These are phyloP conservation scores for Ogataea allantospora DNA, from an alignment of 805 yeast genomes.

Conservation along the genomic window DNA sequence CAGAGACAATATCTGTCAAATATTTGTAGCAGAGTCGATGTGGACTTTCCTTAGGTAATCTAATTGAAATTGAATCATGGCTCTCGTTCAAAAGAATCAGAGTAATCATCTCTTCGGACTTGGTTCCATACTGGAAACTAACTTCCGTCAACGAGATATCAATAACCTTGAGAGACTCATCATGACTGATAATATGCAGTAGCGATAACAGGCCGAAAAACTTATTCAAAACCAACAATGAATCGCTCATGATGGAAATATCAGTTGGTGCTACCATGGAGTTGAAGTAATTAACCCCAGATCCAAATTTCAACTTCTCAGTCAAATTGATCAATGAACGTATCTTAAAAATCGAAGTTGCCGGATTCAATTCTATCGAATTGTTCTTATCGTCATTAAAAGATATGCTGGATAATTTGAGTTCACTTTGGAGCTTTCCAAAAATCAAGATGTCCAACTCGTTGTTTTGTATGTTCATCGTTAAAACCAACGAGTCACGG, in stretches of 20 bases:
- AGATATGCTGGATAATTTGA: constrained; percentile 27
- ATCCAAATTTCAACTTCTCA: constrained; percentile 22
- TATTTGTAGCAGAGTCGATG: constrained; percentile 28
- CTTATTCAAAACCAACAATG: constrained; percentile 28
- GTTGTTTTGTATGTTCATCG: constrained; percentile 28
- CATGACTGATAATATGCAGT: constrained; percentile 30
- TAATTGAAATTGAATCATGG: constrained; percentile 24
- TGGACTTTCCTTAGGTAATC: constrained; percentile 31
- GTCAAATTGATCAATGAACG: constrained; percentile 27
- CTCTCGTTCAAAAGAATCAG: constrained; percentile 23
- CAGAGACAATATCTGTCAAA: constrained; percentile 24
- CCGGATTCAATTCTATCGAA: constrained; percentile 24
- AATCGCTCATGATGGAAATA: constrained; percentile 23
- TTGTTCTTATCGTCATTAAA: constrained; percentile 27
- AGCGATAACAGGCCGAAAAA: constrained; percentile 30
- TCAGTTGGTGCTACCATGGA: constrained; percentile 9
- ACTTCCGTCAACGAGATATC: constrained; percentile 29
- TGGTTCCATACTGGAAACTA: constrained; percentile 33
- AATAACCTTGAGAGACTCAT: constrained; percentile 26
- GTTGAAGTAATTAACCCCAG: constrained; percentile 4
- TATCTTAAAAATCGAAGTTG: constrained; percentile 30
- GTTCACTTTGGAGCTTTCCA: constrained; percentile 32
- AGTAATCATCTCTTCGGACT: constrained; percentile 26
- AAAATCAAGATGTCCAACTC: constrained; percentile 33
- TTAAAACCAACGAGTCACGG: constrained; percentile 34